A percentile compares a stretch with the other conserved stretches of the same genome.
These are phyloP conservation scores for Russula sp. DNA, from an alignment of 768 basidiomycete species.

Conservation along the genomic window DNA sequence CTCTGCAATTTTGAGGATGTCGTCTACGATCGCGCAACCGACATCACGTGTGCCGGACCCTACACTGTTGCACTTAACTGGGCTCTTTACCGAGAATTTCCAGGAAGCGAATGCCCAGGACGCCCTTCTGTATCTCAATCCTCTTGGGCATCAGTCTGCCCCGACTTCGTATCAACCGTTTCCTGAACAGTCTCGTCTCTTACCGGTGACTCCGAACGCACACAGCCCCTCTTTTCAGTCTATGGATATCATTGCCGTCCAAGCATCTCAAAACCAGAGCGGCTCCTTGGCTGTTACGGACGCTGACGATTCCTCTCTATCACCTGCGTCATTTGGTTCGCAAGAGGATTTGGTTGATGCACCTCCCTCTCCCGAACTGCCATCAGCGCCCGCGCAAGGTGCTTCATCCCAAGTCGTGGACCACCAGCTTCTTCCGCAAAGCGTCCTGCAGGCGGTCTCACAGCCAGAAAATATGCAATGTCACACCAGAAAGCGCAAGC, in stretches of 20 bases:
- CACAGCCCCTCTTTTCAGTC: neutral
- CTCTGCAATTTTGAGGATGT: neutral
- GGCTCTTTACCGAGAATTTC: neutral
- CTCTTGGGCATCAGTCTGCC: neutral
- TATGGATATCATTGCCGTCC: neutral
- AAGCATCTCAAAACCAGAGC: neutral
- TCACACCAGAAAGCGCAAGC: neutral
- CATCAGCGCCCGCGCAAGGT: neutral
- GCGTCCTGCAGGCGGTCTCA: neutral
- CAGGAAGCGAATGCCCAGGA: neutral
- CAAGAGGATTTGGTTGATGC: neutral
- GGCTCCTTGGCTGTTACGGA: neutral
- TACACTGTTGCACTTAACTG: neutral
- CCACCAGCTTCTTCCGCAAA: neutral
- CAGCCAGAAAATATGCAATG: neutral
- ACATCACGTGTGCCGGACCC: neutral
- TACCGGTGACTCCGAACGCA: neutral
- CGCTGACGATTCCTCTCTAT: neutral
- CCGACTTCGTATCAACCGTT: neutral
- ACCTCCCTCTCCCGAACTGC: neutral
- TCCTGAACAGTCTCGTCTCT: neutral
- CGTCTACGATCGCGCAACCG: too few relatives aligned
- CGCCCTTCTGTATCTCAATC: neutral
- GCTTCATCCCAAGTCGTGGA: neutral
- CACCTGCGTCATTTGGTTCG: neutral